Evolutionary conservation across 805 yeast genomes (phyloP).

Genomic region (Cyberlindnera maritima): DNA sequence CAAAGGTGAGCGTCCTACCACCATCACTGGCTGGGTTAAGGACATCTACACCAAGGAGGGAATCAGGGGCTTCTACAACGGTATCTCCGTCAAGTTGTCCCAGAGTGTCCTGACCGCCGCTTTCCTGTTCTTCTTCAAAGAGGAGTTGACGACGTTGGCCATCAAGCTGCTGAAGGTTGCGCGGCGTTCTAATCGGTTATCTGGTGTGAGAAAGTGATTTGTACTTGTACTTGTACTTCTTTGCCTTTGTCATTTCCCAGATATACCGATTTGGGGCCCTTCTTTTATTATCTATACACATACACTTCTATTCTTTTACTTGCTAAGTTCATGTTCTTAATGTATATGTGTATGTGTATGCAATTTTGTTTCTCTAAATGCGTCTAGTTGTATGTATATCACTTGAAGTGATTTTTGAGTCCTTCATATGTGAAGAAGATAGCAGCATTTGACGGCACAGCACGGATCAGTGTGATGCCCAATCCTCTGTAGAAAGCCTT

Average conservation of each 20-base stretch:
- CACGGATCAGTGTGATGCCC: constrained; percentile 75
- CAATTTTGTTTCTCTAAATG: no score
- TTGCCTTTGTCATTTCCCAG: no score
- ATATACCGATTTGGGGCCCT: neutral
- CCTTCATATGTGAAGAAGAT: constrained; percentile 80
- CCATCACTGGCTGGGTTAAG: constrained; percentile 50
- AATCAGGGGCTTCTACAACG: constrained; percentile 72
- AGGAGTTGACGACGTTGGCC: constrained; percentile 67
- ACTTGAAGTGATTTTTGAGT: constrained; percentile 35
- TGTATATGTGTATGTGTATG: no score
- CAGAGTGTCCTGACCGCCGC: constrained; percentile 90
- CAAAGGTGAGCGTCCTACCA: constrained; percentile 25
- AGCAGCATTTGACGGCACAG: constrained; percentile 87
- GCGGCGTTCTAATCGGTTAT: constrained; percentile 8
- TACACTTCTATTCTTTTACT: no score
- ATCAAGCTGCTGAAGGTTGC: constrained; percentile 49
- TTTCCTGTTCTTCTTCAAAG: constrained; percentile 85
- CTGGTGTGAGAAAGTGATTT: constrained; percentile 1
- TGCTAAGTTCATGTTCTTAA: no score
- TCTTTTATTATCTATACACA: neutral
- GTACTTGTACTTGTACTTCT: no score
- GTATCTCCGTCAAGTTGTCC: constrained; percentile 71
- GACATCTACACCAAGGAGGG: constrained; percentile 72
- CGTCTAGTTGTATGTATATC: neutral
- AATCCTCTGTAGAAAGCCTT: constrained; percentile 79